Percentiles rank a stretch among this genome's conserved stretches.
These are phyloP conservation scores for Datura wrightii DNA, from an alignment of 257 asterid species.

Conservation along the genomic window DNA sequence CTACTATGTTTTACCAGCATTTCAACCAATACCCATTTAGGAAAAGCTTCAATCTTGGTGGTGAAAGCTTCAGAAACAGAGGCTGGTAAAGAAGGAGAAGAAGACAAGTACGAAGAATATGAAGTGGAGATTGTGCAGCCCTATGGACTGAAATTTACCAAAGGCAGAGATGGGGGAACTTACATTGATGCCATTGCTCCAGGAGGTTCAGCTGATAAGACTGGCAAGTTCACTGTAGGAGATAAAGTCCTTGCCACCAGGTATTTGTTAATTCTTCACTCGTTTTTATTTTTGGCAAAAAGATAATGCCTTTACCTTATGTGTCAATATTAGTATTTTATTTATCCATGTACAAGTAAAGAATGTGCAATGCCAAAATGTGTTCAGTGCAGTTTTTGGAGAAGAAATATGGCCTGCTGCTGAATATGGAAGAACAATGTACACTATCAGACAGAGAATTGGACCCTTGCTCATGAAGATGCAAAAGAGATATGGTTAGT, in stretches of 20 bases:
- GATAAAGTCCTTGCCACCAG: constrained; percentile 94
- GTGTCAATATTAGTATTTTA: too few species aligned
- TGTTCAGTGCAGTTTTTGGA: constrained; percentile 97
- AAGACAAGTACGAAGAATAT: constrained; percentile 63
- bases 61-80: constrained; percentile 61
- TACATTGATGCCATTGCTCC: constrained; percentile 93
- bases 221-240: constrained; percentile 82
- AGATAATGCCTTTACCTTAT: too few species aligned
- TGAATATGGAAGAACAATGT: constrained; percentile 98
- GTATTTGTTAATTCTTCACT: constrained; percentile 39
- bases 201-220: constrained; percentile 76
- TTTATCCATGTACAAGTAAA: neutral
- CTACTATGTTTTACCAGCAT: constrained; percentile 35
- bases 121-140: constrained; percentile 87
- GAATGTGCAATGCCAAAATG: constrained; percentile 38
- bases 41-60: constrained; percentile 36
- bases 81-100: constrained; percentile 31
- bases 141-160: constrained; percentile 69
- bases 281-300: too few species aligned
- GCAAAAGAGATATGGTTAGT: constrained; percentile 86
- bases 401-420: constrained; percentile 99
- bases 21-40: constrained; percentile 34
- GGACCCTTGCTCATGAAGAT: constrained; percentile 88
- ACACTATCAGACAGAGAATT: constrained; percentile 82
- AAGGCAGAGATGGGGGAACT: constrained; percentile 96